Conservation (phyloP, 257 asterid genomes). For the Solanum paucissectum region DNA sequence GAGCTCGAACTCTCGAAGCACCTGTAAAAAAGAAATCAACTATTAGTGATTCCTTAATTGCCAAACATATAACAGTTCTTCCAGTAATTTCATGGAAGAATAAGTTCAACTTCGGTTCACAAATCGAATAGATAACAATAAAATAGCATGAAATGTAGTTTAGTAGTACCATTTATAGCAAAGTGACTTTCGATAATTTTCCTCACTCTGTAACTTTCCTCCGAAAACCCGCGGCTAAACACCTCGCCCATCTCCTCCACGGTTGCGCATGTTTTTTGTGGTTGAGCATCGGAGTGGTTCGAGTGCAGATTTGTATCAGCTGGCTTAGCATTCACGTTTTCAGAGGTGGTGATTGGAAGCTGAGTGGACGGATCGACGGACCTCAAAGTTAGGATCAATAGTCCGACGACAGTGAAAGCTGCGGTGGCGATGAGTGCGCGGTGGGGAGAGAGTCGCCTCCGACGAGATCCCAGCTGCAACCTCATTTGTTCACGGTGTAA, state of each 20-base stretch:
- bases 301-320: no score
- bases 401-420: constrained; percentile 36
- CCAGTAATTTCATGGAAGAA: background rate
- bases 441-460: constrained; percentile 31
- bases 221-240: constrained; percentile 44
- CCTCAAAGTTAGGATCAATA: constrained; percentile 44
- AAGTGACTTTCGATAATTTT: constrained; percentile 55
- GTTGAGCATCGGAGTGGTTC: background rate
- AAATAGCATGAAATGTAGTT: background rate
- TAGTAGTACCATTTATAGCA: constrained; percentile 38
- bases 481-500: background rate
- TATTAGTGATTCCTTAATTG: background rate
- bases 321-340: background rate
- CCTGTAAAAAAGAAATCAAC: constrained; percentile 27
- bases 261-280: constrained; percentile 49
- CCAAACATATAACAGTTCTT: background rate
- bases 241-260: constrained; percentile 92
- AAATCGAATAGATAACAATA: background rate
- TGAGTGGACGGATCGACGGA: constrained; percentile 43
- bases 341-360: constrained; percentile 17
- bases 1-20: constrained; percentile 58
- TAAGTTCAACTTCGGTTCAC: background rate
- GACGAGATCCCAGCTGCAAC: constrained; percentile 29
- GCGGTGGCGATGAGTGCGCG: constrained; percentile 30
- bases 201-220: constrained; percentile 60